phyloP scores from a whole-genome alignment of 1,284 basidiomycete genomes.

The Earliella scabrosa region DNA sequence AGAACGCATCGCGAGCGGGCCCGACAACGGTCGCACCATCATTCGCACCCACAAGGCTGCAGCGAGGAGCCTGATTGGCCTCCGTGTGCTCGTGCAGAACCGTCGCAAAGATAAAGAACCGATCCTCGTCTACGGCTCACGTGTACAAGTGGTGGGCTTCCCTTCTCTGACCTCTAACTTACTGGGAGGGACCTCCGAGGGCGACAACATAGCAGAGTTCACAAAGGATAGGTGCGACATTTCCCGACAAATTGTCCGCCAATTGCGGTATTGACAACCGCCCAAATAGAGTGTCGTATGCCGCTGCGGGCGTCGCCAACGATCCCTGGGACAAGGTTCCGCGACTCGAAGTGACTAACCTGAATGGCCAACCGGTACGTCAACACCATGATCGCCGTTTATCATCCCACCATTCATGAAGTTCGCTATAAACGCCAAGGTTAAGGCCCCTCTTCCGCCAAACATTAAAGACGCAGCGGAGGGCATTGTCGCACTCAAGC shows the following conservation, averaged over 20 bases:
- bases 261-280: neutral
- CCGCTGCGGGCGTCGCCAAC: constrained; percentile 6
- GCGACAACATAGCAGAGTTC: constrained; percentile 9
- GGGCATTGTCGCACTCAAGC: constrained; percentile 6
- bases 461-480: neutral
- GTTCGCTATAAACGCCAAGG: too few species aligned
- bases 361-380: constrained; percentile 12
- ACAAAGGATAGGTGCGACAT: constrained; percentile 1
- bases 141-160: constrained; percentile 11
- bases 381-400: too few species aligned
- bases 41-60: constrained; percentile 15
- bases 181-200: neutral
- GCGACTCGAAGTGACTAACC: neutral
- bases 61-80: constrained; percentile 4
- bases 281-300: neutral
- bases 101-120: constrained; percentile 14
- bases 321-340: constrained; percentile 17
- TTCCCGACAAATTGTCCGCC: too few species aligned
- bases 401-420: too few species aligned
- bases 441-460: too few species aligned
- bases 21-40: neutral
- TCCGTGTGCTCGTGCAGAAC: constrained; percentile 19
- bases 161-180: neutral
- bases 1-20: neutral
- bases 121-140: constrained; percentile 11